Evolutionary conservation across 139 green algal genomes (phyloP), one percentile per base, ranked within the genome.

Genomic region (Chlamydomonas sp.): DNA sequence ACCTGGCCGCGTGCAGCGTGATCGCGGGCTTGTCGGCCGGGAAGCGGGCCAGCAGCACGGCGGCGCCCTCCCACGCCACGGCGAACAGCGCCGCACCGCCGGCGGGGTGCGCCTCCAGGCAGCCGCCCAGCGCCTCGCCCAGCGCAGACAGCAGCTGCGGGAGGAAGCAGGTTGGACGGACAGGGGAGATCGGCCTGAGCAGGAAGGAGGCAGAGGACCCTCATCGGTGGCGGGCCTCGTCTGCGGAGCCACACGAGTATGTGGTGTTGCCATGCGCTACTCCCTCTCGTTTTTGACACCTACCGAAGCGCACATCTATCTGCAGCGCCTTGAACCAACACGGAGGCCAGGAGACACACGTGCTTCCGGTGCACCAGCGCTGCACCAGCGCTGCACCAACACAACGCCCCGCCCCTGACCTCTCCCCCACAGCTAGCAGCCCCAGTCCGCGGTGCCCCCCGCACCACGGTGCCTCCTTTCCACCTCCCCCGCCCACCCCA

Each of bases 51-150:
- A 49, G 31, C 31, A 49, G 31, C 31, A 49, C 31, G 58, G 63
- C 2, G 17, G 6, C 9, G 74, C 74, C 73, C 74, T 88, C 83
- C 83, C 73, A 81, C 1, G 63, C 63, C 49, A 77, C 1, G 7
- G 63, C 15, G 63, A n/a, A 82, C 49, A 88, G 83, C 60, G 74
- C 83, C 10, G 16, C 14, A 49, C 83, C 83, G 63, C 16, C 73
- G 16, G 4, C 14, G 12, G 60, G 62, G 63, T 88, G 82, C 14
- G 67, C 10, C 73, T 88, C 83, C 74, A 88, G 74, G 14, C 31
- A 7, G 1, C 72, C 63, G n/a, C 17, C 60, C 83, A 88, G 73
- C 74, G 68, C 6, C n/a, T 87, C 63, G 1, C 31, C 72, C 20
- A 88, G 57, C 18, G 61, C 49, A 5, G 63, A 2, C 63, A 88